Evolutionary conservation across 345 rosid species (phyloP).

Genomic region (Pistacia vera): DNA sequence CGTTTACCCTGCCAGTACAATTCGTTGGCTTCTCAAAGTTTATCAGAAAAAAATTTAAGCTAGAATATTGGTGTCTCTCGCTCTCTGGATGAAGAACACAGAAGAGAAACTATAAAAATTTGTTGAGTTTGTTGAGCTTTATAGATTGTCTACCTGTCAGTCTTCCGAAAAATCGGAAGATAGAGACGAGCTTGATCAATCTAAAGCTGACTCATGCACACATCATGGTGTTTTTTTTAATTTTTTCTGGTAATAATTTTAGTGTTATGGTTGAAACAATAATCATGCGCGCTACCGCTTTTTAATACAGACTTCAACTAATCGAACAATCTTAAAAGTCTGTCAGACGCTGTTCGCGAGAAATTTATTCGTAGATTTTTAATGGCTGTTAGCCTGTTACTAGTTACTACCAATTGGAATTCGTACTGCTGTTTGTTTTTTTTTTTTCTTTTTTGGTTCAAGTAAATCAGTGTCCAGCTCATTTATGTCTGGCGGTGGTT

Average conservation of each 20-base stretch:
- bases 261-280: background rate
- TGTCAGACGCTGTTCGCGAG: no score
- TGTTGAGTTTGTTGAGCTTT: background rate
- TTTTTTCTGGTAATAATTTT: background rate
- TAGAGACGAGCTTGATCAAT: background rate
- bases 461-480: background rate
- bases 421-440: background rate
- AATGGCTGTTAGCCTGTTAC: no score
- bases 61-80: conserved; percentile 8
- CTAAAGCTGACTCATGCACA: conserved; percentile 12
- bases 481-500: background rate
- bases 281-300: conserved; percentile 9
- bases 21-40: background rate
- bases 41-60: background rate
- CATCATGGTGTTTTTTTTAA: background rate
- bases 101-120: background rate
- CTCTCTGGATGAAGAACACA: background rate
- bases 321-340: background rate
- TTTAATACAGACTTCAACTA: background rate
- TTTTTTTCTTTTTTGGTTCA: no score
- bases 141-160: background rate
- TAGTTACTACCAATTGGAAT: no score
- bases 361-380: no score
- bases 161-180: background rate
- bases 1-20: no score